Evolutionary conservation across 2,329 filamentous ascomycete species (phyloP).

Genomic region (Lasiodiplodia hormozganensis): DNA sequence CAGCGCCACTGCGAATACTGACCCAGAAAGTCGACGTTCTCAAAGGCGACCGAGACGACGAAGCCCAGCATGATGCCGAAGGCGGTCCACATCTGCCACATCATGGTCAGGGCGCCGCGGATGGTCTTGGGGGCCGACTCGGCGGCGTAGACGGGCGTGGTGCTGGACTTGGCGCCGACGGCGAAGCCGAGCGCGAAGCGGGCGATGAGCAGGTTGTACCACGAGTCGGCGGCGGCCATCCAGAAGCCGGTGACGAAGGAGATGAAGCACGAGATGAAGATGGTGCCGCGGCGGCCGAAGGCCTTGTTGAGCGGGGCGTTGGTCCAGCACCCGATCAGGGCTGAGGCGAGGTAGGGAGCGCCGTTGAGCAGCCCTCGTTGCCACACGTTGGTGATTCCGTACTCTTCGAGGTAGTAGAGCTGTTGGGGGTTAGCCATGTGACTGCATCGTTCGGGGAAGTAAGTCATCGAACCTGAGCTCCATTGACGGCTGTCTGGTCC

Average conservation of each 20-base stretch:
- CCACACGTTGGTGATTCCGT: conserved; percentile 52
- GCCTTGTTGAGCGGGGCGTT: conserved; percentile 56
- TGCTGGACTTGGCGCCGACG: conserved; percentile 55
- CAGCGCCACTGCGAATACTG: conserved; percentile 17
- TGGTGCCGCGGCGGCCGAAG: conserved; percentile 40
- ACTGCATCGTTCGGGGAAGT: conserved; percentile 56
- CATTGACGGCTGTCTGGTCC: conserved; percentile 62
- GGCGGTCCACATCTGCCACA: conserved; percentile 53
- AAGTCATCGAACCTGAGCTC: conserved; percentile 66
- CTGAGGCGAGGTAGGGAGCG: conserved; percentile 70
- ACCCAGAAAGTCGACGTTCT: conserved; percentile 3
- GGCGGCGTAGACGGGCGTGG: conserved; percentile 52
- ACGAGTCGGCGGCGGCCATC: conserved; percentile 44
- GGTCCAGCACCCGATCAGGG: conserved; percentile 74
- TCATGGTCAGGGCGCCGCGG: conserved; percentile 54
- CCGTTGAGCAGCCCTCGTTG: conserved; percentile 68
- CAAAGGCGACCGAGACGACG: conserved; percentile 46
- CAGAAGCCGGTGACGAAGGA: conserved; percentile 45
- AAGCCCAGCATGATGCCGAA: conserved; percentile 56
- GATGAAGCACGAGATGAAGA: conserved; percentile 40
- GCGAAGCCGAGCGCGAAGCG: conserved; percentile 46
- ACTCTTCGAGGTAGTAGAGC: conserved; percentile 16
- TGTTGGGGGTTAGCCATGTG: not conserved
- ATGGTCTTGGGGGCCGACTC: conserved; percentile 48
- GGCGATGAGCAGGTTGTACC: conserved; percentile 48